Conservation (phyloP, 371 early-diverging fungal genomes). For the Gilbertella persicaria region DNA sequence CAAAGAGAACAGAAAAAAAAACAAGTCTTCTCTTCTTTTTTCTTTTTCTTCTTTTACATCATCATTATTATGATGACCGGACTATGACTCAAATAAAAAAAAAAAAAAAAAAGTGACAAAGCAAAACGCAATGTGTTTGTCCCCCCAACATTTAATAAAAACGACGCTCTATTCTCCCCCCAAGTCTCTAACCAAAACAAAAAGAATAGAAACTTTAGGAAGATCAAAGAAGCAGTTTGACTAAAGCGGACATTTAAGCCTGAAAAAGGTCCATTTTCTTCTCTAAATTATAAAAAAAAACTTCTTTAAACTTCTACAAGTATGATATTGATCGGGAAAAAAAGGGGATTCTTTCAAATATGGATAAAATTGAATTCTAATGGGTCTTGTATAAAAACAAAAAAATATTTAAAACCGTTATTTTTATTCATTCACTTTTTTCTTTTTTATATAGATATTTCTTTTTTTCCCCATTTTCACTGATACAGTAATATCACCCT, state of each 20-base stretch:
- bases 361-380: conserved; percentile 17
- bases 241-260: conserved; percentile 1
- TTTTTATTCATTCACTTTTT: conserved; percentile 7
- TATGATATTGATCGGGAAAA: conserved; percentile 16
- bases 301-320: conserved; percentile 15
- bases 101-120: too few species aligned
- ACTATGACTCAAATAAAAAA: too few species aligned
- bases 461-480: conserved; percentile 3
- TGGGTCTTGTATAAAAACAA: conserved; percentile 1
- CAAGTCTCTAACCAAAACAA: conserved; percentile 1
- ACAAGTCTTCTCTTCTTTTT: too few species aligned
- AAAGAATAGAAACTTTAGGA: neutral
- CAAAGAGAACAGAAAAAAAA: too few species aligned
- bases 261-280: neutral
- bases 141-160: too few species aligned
- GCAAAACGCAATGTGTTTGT: too few species aligned
- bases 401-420: conserved; percentile 1
- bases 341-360: conserved; percentile 22
- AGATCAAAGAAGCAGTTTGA: neutral
- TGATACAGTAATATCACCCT: neutral
- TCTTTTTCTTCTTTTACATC: too few species aligned
- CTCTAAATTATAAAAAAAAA: conserved; percentile 7
- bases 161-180: too few species aligned
- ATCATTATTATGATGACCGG: too few species aligned
- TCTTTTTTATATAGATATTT: neutral